These are phyloP conservation scores for Piromyces sp. DNA, from an alignment of 192 early-diverging fungal species.

Conservation along the genomic window DNA sequence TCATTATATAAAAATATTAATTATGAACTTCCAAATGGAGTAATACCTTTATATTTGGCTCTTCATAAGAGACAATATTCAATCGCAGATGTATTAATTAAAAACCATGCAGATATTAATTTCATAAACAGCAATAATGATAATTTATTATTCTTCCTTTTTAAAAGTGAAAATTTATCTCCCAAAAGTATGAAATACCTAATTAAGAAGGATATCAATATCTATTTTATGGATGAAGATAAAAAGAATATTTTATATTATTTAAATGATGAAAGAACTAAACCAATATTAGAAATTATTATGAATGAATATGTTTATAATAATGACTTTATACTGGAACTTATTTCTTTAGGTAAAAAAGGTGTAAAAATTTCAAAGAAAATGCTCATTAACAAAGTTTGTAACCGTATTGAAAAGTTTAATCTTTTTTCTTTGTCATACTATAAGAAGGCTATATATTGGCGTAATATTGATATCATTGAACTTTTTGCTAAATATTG, in stretches of 20 bases:
- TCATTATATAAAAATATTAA: neutral
- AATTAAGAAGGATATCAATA: neutral
- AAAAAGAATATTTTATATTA: neutral
- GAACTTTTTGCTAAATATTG: neutral
- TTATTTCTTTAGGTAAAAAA: neutral
- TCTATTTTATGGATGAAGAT: neutral
- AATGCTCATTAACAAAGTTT: neutral
- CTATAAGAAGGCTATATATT: neutral
- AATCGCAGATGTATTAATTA: neutral
- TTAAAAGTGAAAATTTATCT: neutral
- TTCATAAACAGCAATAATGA: neutral
- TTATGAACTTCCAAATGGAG: neutral
- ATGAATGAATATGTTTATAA: neutral
- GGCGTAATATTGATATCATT: neutral
- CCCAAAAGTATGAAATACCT: neutral
- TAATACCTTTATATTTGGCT: neutral
- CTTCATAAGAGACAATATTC: neutral
- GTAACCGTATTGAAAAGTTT: neutral
- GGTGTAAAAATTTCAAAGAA: neutral
- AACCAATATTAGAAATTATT: neutral
- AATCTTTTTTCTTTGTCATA: neutral
- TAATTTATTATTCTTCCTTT: neutral
- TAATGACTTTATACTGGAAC: neutral
- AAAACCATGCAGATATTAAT: neutral
- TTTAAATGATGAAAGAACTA: neutral